These are phyloP conservation scores for Nevesoporus exiguus DNA, from an alignment of 768 basidiomycete species.

Conservation along the genomic window DNA sequence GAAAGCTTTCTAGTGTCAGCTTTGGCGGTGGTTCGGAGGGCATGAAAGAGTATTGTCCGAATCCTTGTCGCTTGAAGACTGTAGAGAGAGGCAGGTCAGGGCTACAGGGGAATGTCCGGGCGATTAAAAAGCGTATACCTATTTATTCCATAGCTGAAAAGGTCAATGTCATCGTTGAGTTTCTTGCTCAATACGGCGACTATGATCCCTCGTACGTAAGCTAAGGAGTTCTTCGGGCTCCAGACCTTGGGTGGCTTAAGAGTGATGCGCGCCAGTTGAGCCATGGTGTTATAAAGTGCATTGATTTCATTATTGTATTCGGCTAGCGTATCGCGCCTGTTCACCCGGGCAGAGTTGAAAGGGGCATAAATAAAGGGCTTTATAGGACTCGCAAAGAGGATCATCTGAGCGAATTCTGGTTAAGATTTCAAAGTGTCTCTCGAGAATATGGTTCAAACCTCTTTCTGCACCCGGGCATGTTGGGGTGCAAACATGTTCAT, in stretches of 20 bases:
- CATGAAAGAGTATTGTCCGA: slow-evolving; percentile 36
- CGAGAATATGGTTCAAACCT: slow-evolving; percentile 5
- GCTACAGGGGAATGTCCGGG: neutral
- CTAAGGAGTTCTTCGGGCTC: slow-evolving; percentile 12
- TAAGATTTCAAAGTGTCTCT: neutral
- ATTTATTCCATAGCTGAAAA: slow-evolving; percentile 12
- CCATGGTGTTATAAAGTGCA: slow-evolving; percentile 8
- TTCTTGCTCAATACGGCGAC: slow-evolving; percentile 9
- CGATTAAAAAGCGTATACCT: neutral
- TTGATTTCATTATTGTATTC: slow-evolving; percentile 13
- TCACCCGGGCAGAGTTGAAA: neutral
- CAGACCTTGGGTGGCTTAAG: slow-evolving; percentile 18
- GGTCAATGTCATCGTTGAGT: slow-evolving; percentile 8
- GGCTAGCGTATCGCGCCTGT: slow-evolving; percentile 13
- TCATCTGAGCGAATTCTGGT: slow-evolving; percentile 10
- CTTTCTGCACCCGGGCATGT: slow-evolving; percentile 20
- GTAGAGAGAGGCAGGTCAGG: neutral
- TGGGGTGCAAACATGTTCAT: slow-evolving; percentile 22
- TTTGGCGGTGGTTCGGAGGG: slow-evolving; percentile 26
- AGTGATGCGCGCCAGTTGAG: neutral
- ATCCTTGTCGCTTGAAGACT: slow-evolving; percentile 43
- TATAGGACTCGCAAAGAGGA: slow-evolving; percentile 7
- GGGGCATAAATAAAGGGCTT: slow-evolving; percentile 12
- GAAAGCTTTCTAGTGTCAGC: slow-evolving; percentile 21
- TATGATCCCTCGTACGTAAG: slow-evolving; percentile 15